Percentiles rank a stretch among this genome's conserved stretches.
phyloP scores from a whole-genome alignment of 2,329 filamentous ascomycete species.

The Neocatenulostroma microsporum region DNA sequence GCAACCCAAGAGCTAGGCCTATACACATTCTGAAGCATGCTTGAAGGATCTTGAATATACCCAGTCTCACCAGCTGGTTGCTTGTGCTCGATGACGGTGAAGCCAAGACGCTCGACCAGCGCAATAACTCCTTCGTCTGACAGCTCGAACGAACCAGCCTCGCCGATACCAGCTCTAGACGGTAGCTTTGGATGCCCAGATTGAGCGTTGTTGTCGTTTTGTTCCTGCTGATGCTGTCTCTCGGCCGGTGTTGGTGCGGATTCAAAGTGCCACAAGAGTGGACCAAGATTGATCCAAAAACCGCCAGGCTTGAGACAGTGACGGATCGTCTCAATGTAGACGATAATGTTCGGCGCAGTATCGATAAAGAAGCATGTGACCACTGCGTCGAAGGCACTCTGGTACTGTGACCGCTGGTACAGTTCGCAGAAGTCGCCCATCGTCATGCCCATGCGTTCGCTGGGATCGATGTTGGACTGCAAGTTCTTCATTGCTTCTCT shows the following conservation, averaged over 20 bases:
- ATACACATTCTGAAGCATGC: constrained; percentile 82
- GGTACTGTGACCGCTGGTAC: constrained; percentile 60
- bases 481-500: constrained; percentile 21
- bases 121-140: constrained; percentile 79
- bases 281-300: constrained; percentile 81
- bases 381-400: constrained; percentile 66
- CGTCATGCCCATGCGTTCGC: constrained; percentile 80
- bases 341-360: constrained; percentile 85
- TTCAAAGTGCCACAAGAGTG: constrained; percentile 92
- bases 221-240: constrained; percentile 29
- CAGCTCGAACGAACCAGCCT: constrained; percentile 84
- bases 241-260: constrained; percentile 50
- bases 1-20: constrained; percentile 78
- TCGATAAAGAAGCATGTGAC: constrained; percentile 94
- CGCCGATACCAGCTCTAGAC: constrained; percentile 61
- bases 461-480: constrained; percentile 27
- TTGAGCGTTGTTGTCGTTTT: constrained; percentile 22
- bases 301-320: constrained; percentile 72
- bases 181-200: constrained; percentile 3
- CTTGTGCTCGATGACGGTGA: constrained; percentile 50
- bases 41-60: constrained; percentile 77
- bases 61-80: constrained; percentile 59
- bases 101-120: constrained; percentile 67
- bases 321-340: constrained; percentile 76
- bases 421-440: constrained; percentile 88